These are phyloP conservation scores for Auricularia sp. DNA, from an alignment of 768 basidiomycete genomes.

Conservation along the genomic window DNA sequence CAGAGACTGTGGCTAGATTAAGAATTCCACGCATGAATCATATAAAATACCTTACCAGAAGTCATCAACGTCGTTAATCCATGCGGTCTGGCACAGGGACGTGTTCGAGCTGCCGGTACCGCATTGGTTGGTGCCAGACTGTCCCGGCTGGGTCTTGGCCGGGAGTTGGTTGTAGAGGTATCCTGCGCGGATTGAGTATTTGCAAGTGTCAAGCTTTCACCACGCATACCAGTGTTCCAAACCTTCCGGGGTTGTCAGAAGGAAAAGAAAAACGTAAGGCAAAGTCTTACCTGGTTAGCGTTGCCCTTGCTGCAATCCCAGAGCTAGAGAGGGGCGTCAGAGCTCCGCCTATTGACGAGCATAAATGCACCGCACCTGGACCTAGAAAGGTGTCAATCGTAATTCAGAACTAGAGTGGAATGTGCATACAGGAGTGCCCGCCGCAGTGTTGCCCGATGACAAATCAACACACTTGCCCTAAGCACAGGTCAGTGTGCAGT, in stretches of 20 bases:
- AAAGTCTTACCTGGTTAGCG: constrained; percentile 30
- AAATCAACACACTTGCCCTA: constrained; percentile 44
- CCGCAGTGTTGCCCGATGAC: constrained; percentile 28
- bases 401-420: not conserved
- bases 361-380: constrained; percentile 25
- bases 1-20: constrained; percentile 4
- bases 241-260: constrained; percentile 9
- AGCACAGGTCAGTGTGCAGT: constrained; percentile 23
- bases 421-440: constrained; percentile 33
- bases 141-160: constrained; percentile 40
- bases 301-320: constrained; percentile 34
- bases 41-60: constrained; percentile 26
- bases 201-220: no score
- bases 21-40: no score
- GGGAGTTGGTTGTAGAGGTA: constrained; percentile 31
- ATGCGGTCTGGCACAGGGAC: constrained; percentile 59
- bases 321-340: constrained; percentile 10
- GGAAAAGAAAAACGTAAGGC: no score
- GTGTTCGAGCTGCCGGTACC: constrained; percentile 43
- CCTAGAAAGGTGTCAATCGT: not conserved
- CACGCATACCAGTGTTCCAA: constrained; percentile 30
- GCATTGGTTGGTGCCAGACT: constrained; percentile 57
- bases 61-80: constrained; percentile 36
- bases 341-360: constrained; percentile 15
- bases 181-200: constrained; percentile 15